Evolutionary conservation across 345 rosid genomes (phyloP), one percentile per base, ranked within the genome.

Genomic region (Salix caprea): DNA sequence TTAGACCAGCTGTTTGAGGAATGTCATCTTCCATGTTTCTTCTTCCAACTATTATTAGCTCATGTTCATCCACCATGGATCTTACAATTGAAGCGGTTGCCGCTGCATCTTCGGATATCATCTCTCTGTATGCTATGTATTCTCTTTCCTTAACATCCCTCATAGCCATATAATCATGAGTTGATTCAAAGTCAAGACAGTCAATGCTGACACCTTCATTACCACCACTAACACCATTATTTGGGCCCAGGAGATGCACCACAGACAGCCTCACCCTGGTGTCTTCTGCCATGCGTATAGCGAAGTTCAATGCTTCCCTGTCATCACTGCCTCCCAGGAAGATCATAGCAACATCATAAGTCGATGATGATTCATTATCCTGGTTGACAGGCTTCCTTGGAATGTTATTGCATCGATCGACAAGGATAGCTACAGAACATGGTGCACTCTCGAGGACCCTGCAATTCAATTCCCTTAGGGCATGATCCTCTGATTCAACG

Each of bases 251-350:
- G 26, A 85, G 75, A 13, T 58, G 77, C 19, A 82, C 8, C 2
- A 86, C 77, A 0, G 73, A 70, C 19, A 84, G 66, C 9, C 37
- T 69, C 37, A 80, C 64, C 2, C 62, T 71, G 3, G 80, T n/a
- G 52, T 80, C 70, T 56, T 62, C 48, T 12, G 80, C 81, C 73
- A 81, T 77, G 65, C 82, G 78, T 23, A 36, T 67, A 1, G 82
- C 84, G 5, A 81, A 67, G 5, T 82, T 48, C 37, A 86, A 42
- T 19, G 85, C 89, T 75, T 86, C 89, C 32, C 84, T 40, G 76
- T 86, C 89, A 23, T 86, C 87, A 1, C 54, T 60, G 13, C 89
- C 89, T 0, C 89, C 87, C 11, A 84, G 24, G 71, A 84, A 86
- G 7, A 82, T 56, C 82, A 78, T 13, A 61, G 61, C 19, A 58